Evolutionary conservation across 768 basidiomycete genomes (phyloP), one percentile per base, ranked within the genome.

Genomic region (Suillus weaverae): DNA sequence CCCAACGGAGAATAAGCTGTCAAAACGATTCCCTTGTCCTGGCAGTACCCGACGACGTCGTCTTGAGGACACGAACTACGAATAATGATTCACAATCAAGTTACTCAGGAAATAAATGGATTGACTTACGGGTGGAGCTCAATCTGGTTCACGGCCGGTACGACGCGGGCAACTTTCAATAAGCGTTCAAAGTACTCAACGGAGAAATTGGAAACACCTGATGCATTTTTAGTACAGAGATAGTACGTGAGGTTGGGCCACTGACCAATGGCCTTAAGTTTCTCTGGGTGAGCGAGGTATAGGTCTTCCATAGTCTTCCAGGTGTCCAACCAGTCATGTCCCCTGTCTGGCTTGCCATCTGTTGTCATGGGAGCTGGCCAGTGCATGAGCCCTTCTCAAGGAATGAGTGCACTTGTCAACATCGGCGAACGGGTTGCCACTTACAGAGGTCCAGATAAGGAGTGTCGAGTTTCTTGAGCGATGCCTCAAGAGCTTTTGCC

Each of bases 1-100:
- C 89, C 92, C 2, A 94, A 84, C 11, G 92, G 90, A 1, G 89
- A 94, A 79, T 92, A 94, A 8, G 91, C 89, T 22, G 91, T 89
- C 64, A 91, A 71, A 13, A 83, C 78, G 70, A 95, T 93, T 46
- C 88, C 89, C 70, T 88, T 86, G 56, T 74, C 70, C 50, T 78
- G 73, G 80, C 89, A 89, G 71, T 81, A 87, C 63, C 83, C 80
- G 55, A 89, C 82, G 46, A 91, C 77, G 32, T 90, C 88, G 65
- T 86, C 82, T 71, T 90, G 89, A 36, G 85, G 83, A 76, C 87
- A 89, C 36, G 87, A 85, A 33, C 87, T 81, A 66, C 13, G 79
- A 56, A 41, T 16, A 5, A 26, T 48, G 41, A 51, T 38, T 53
- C 33, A 62, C 63, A 44, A 64, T 10, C 22, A 35, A 44, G 59